Evolutionary conservation across 176 grass and related monocot genomes (phyloP).

Genomic region (Aegilops longissima): DNA sequence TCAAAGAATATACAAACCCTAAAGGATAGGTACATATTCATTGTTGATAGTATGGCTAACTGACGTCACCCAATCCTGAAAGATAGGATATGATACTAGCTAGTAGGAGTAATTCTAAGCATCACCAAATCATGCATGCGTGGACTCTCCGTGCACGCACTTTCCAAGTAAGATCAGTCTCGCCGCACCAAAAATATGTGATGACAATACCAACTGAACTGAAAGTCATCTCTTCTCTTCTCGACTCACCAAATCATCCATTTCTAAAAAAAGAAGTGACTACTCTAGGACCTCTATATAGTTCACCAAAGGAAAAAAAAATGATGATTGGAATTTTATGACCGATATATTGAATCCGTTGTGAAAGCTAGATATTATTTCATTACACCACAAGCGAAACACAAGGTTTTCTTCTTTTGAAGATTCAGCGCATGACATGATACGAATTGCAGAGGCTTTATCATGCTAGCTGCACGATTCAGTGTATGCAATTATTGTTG

Average conservation of each 20-base stretch:
- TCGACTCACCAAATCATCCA: not conserved
- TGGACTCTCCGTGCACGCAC: not conserved
- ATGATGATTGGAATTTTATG: too few species aligned
- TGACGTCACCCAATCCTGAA: not conserved
- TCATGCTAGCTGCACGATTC: too few species aligned
- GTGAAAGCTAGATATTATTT: too few species aligned
- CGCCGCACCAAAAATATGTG: not conserved
- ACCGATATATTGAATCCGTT: too few species aligned
- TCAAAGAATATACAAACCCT: not conserved
- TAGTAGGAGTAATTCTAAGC: not conserved
- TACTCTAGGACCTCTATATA: not conserved
- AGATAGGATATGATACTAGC: not conserved
- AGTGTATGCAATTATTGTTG: too few species aligned
- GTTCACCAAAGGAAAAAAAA: not conserved
- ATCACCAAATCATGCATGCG: not conserved
- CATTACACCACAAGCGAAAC: too few species aligned
- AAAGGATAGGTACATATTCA: not conserved
- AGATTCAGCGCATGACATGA: too few species aligned
- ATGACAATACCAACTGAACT: not conserved
- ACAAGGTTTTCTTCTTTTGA: too few species aligned
- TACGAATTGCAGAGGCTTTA: too few species aligned
- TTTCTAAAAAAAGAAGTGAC: not conserved
- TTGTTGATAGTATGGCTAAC: not conserved
- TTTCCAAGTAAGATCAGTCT: not conserved
- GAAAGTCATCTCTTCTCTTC: not conserved